phyloP scores from a whole-genome alignment of 768 basidiomycete genomes.

The Tylopilus subfusipes region DNA sequence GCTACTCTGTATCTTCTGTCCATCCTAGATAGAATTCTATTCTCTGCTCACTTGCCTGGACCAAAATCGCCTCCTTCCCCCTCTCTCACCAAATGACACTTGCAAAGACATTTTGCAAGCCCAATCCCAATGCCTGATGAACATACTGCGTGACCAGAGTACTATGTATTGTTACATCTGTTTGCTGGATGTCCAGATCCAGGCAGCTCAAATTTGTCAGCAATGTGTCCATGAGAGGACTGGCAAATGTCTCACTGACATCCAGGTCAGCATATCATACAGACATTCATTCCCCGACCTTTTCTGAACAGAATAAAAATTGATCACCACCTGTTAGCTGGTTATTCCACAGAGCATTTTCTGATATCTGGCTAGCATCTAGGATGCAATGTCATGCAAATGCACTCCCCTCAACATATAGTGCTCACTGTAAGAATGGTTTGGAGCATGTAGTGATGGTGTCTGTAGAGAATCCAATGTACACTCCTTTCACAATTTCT shows the following conservation, averaged over 20 bases:
- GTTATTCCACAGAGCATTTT: not conserved
- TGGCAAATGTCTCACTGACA: not conserved
- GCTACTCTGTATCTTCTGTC: no score
- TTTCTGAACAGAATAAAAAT: not conserved
- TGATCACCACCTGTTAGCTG: not conserved
- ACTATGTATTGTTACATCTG: not conserved
- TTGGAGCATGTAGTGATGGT: not conserved
- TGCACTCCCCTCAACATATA: not conserved
- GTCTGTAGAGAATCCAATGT: not conserved
- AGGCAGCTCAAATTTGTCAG: not conserved
- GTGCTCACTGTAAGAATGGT: not conserved
- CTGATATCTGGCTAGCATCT: not conserved
- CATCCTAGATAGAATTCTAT: no score
- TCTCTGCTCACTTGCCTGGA: no score
- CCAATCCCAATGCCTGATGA: not conserved
- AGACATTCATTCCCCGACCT: not conserved
- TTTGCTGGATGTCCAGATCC: not conserved
- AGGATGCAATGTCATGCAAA: not conserved
- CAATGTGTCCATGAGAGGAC: not conserved
- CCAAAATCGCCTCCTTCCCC: no score
- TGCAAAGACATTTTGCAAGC: no score
- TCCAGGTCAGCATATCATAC: not conserved
- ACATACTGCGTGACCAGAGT: not conserved
- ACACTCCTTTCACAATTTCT: not conserved
- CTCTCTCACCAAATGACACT: no score